Percentiles rank a stretch among this genome's conserved stretches.
Conservation (phyloP, 2,329 filamentous ascomycete species). For the Penicillium hordei region DNA sequence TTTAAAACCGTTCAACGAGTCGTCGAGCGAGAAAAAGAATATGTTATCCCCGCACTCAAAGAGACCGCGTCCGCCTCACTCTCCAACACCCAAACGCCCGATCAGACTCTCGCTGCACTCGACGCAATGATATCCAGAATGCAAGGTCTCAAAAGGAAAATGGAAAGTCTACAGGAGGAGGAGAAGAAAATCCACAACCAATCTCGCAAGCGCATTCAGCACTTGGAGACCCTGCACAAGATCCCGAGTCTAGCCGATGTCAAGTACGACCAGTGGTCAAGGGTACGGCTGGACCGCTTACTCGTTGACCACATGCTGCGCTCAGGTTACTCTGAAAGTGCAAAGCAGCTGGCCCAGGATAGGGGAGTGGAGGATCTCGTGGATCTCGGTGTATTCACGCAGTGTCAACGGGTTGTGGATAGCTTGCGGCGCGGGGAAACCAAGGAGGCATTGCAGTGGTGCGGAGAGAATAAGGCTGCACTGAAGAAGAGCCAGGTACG, state of each 20-base stretch:
- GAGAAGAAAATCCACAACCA: conserved; percentile 75
- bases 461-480: conserved; percentile 87
- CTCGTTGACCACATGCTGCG: conserved; percentile 91
- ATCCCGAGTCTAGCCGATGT: conserved; percentile 84
- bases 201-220: conserved; percentile 71
- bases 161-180: conserved; percentile 73
- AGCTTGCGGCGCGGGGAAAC: conserved; percentile 70
- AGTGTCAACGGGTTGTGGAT: conserved; percentile 74
- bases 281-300: conserved; percentile 75
- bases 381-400: conserved; percentile 82
- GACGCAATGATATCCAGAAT: conserved; percentile 83
- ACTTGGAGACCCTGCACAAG: conserved; percentile 76
- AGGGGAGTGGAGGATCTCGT: conserved; percentile 77
- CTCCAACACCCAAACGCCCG: conserved; percentile 60
- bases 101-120: conserved; percentile 74
- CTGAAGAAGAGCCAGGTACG: conserved; percentile 80
- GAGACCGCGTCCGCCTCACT: conserved; percentile 62
- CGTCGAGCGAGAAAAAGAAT: conserved; percentile 50
- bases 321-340: conserved; percentile 77
- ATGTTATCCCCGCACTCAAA: conserved; percentile 51
- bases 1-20: conserved; percentile 70
- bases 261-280: conserved; percentile 89
- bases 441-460: conserved; percentile 82
- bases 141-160: conserved; percentile 84
- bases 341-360: conserved; percentile 70